phyloP scores from a whole-genome alignment of 2,329 filamentous ascomycete species.

The Stenocarpella maydis region DNA sequence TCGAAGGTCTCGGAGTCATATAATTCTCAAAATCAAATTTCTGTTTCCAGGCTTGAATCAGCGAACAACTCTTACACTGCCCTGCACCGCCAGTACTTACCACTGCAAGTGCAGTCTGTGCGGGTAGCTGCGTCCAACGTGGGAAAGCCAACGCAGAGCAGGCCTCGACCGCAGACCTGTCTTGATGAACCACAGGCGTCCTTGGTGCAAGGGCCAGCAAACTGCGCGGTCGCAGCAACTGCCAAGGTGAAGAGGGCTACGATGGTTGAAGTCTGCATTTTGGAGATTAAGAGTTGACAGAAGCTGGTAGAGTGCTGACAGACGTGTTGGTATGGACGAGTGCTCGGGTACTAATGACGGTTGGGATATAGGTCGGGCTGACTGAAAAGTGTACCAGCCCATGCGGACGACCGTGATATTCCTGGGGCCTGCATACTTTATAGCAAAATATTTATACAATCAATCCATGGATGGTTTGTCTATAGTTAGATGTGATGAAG shows the following conservation, averaged over 20 bases:
- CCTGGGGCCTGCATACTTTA: not conserved
- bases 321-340: too few relatives aligned
- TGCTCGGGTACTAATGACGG: too few relatives aligned
- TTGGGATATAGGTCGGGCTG: not conserved
- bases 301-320: not conserved
- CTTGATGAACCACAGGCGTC: constrained; percentile 14
- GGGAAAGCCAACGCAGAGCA: constrained; percentile 14
- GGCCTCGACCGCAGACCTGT: constrained; percentile 9
- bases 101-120: constrained; percentile 19
- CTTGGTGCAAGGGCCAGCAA: constrained; percentile 11
- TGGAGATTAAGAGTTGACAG: not conserved
- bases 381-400: not conserved
- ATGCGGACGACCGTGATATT: accelerated
- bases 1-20: not conserved
- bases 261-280: constrained; percentile 13
- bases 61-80: not conserved
- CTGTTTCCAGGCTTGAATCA: not conserved
- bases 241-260: constrained; percentile 4
- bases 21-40: not conserved
- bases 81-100: not conserved
- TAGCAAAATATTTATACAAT: not conserved
- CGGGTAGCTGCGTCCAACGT: constrained; percentile 6
- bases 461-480: not conserved
- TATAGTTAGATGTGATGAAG: constrained; percentile 1
- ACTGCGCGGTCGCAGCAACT: not conserved